Evolutionary conservation across 1,284 basidiomycete species (phyloP), one percentile per base, ranked within the genome.

Genomic region (Tetrapyrgos nigripes): DNA sequence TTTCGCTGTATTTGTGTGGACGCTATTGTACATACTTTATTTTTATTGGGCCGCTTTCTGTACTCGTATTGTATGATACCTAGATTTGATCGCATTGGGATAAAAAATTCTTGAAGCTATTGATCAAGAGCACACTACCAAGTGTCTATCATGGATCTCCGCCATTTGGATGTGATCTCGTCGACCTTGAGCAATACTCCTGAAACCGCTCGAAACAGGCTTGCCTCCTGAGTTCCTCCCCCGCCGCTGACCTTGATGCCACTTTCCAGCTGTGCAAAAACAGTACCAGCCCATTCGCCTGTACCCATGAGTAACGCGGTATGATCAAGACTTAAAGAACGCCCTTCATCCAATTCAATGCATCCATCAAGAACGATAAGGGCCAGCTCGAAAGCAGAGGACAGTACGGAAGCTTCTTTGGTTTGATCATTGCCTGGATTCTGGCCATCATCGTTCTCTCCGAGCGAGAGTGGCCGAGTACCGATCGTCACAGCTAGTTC

Each of bases 401-500:
- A 86, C 10, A 95, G 76, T 3, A 97, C 86, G 0, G 87, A 83
- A 0, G 89, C 91, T 60, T 92, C 88, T 64, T 85, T 81, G 24
- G 66, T 67, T 26, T 65, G 62, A 10, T 64, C 65, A 26, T 61
- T 55, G 50, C 55, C 61, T 3, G 64, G 65, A 2, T 61, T 70
- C 3, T 74, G 76, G 17, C 80, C 78, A 49, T 78, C 75, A n/a
- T 82, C 79, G 17, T 69, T 73, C 52, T 81, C 77, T 23, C 75
- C 71, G 61, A 68, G 72, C 2, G 86, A 83, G 21, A 90, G 71
- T 8, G 89, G 89, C 48, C 83, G 78, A 8, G 87, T 87, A 0
- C 93, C 92, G 31, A 96, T 68, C 0, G 89, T 89, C 10, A 95
- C 73, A 1, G 92, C 92, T 9, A 98, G 81, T 69, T 97, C 93